A percentile compares a stretch with the other conserved stretches of the same genome.
These are phyloP conservation scores for Sarocladium brachiariae DNA, from an alignment of 2,329 filamentous ascomycete species.

Conservation along the genomic window DNA sequence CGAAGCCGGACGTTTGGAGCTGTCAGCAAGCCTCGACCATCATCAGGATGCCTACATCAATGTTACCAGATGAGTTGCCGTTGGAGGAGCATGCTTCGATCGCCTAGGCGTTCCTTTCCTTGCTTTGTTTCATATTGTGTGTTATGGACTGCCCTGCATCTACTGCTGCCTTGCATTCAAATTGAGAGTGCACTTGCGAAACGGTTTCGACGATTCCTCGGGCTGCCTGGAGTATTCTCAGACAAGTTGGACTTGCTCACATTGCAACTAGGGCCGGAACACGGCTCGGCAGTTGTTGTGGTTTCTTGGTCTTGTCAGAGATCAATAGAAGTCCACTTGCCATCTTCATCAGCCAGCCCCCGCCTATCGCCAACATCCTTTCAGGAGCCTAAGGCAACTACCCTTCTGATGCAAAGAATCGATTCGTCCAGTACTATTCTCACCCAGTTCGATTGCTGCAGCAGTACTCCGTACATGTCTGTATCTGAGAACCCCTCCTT, in stretches of 20 bases:
- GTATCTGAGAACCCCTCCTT: too few species aligned
- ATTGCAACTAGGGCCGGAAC: background rate
- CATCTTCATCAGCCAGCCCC: too few species aligned
- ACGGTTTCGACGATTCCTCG: background rate
- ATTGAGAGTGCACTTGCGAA: background rate
- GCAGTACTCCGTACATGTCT: too few species aligned
- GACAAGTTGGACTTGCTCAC: background rate
- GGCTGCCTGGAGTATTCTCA: background rate
- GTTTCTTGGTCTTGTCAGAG: background rate
- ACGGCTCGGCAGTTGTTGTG: background rate
- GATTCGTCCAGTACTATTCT: too few species aligned
- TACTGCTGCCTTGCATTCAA: background rate
- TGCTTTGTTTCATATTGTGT: background rate
- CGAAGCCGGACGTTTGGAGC: conserved; percentile 1
- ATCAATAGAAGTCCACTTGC: background rate
- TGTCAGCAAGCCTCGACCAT: background rate
- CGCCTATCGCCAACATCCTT: too few species aligned
- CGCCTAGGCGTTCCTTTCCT: background rate
- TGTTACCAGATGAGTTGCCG: background rate
- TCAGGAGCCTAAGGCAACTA: too few species aligned
- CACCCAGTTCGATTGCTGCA: too few species aligned
- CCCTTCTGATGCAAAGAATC: background rate
- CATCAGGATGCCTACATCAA: conserved; percentile 6
- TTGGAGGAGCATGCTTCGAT: background rate
- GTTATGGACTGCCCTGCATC: background rate